Conservation (phyloP, 257 asterid genomes). For the Leonotis leonurus region DNA sequence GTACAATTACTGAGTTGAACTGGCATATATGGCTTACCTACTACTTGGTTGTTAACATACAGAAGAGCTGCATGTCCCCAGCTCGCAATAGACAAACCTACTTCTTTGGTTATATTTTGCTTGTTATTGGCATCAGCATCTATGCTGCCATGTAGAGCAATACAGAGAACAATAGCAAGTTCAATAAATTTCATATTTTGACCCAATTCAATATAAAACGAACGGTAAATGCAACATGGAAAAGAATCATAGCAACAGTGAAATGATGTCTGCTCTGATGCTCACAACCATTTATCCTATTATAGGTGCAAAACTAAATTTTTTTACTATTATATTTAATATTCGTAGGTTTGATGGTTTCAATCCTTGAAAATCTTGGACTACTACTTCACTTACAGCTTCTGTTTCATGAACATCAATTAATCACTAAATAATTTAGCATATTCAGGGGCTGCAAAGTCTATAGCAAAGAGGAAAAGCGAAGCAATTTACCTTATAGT, state of each 20-base stretch:
- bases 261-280: too few species aligned
- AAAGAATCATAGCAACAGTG: too few species aligned
- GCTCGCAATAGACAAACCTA: slow-evolving; percentile 39
- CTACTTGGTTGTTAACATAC: slow-evolving; percentile 53
- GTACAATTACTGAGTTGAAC: neutral
- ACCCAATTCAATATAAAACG: neutral
- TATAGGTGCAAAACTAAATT: neutral
- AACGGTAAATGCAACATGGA: neutral
- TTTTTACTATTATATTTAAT: neutral
- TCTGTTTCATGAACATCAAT: neutral
- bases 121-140: slow-evolving; percentile 27
- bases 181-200: neutral
- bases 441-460: neutral
- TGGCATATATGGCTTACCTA: slow-evolving; percentile 34
- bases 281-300: neutral
- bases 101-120: slow-evolving; percentile 33
- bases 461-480: neutral
- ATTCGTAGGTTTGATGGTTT: neutral
- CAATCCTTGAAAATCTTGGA: neutral
- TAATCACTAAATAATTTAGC: neutral
- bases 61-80: slow-evolving; percentile 81
- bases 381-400: neutral
- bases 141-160: slow-evolving; percentile 39
- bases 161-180: neutral
- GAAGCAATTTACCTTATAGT: slow-evolving; percentile 42